Evolutionary conservation across 257 asterid species (phyloP).

Genomic region (Solanum ossicruentum): DNA sequence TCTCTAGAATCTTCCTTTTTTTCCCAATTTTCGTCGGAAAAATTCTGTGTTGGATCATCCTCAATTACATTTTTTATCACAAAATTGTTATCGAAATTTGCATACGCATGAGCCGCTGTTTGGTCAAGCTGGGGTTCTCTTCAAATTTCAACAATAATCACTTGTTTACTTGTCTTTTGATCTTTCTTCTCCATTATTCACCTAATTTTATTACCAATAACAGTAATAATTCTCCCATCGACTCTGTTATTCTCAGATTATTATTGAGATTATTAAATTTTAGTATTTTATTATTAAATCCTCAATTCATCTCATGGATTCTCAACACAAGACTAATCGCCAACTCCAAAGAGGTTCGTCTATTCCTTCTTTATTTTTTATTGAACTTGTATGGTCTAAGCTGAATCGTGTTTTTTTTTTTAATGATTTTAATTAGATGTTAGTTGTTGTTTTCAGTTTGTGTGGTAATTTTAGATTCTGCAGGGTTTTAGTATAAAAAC

Average conservation of each 20-base stretch:
- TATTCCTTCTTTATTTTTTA: not conserved
- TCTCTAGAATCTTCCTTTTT: not conserved
- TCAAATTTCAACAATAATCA: conserved; percentile 22
- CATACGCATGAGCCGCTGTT: conserved; percentile 91
- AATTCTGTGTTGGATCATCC: not conserved
- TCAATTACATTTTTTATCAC: not conserved
- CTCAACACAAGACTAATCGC: conserved; percentile 42
- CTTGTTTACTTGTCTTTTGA: not conserved
- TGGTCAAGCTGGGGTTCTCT: conserved; percentile 49
- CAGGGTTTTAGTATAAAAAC: not conserved
- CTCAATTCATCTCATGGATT: conserved; percentile 35
- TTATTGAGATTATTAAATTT: conserved; percentile 19
- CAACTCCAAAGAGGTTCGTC: conserved; percentile 48
- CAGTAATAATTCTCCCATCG: not conserved
- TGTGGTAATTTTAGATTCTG: not conserved
- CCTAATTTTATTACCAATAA: not conserved
- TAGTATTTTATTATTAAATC: not conserved
- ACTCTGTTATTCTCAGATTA: not conserved
- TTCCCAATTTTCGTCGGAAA: not conserved
- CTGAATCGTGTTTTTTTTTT: not conserved
- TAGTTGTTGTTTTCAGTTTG: not conserved
- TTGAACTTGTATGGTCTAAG: not conserved
- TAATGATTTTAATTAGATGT: not conserved
- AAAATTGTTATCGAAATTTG: not conserved
- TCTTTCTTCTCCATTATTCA: conserved; percentile 24